These are phyloP conservation scores for Hymenoscyphus fraxineus DNA, from an alignment of 2,329 filamentous ascomycete species.

Conservation along the genomic window DNA sequence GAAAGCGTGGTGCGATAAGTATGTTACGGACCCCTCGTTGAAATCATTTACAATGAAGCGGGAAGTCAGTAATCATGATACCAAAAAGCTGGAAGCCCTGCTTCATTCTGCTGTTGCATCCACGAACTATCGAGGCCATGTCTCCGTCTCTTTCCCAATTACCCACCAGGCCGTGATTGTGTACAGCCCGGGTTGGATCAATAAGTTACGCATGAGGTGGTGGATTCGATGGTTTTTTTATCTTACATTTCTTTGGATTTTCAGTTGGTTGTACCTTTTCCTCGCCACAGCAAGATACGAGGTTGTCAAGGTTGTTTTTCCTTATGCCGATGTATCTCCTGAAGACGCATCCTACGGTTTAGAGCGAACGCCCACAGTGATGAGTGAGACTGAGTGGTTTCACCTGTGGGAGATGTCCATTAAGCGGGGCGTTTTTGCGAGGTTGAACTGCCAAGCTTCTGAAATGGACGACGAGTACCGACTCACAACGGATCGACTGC, in stretches of 20 bases:
- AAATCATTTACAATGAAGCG: slow-evolving; percentile 53
- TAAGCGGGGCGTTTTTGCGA: slow-evolving; percentile 53
- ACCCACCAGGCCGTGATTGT: slow-evolving; percentile 55
- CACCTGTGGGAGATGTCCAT: slow-evolving; percentile 60
- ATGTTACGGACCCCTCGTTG: slow-evolving; percentile 56
- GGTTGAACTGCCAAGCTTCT: slow-evolving; percentile 44
- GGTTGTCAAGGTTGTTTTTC: slow-evolving; percentile 55
- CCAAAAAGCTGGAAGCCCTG: slow-evolving; percentile 46
- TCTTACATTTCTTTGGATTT: slow-evolving; percentile 63
- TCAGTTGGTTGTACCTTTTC: slow-evolving; percentile 68
- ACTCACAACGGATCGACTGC: slow-evolving; percentile 36
- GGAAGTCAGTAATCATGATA: slow-evolving; percentile 58
- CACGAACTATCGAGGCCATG: slow-evolving; percentile 65
- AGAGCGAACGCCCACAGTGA: slow-evolving; percentile 13
- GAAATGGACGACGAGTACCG: slow-evolving; percentile 56
- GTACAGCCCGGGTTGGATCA: slow-evolving; percentile 59
- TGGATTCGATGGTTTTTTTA: slow-evolving; percentile 65
- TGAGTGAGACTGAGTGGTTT: slow-evolving; percentile 55
- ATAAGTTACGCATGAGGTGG: slow-evolving; percentile 58
- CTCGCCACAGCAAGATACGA: slow-evolving; percentile 65
- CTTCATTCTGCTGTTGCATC: slow-evolving; percentile 54
- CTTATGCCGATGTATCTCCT: slow-evolving; percentile 24
- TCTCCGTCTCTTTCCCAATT: slow-evolving; percentile 57
- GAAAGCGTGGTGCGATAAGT: slow-evolving; percentile 61
- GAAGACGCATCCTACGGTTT: slow-evolving; percentile 18